Base-by-base conservation (phyloP, 495 filamentous ascomycete genomes). In the Aspergillus diversus region DNA sequence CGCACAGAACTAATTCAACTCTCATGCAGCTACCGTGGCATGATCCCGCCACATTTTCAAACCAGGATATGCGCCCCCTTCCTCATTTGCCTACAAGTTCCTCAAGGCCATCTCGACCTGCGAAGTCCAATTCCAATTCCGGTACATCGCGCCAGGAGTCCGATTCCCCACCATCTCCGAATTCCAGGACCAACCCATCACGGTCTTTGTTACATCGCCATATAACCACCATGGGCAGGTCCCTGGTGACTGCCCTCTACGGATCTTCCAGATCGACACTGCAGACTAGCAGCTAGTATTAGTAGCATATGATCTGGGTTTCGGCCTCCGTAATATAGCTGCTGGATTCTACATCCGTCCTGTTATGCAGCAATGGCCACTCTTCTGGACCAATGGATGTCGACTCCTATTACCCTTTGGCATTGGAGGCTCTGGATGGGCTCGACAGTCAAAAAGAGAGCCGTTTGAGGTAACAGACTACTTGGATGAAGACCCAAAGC, bases 331-430 rank as follows among this genome's bases (percentile, higher is more conserved):
- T n/a, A 53, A 60, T 52, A 37, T 60, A 8, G 31, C 60, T 54
- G 51, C 53, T 42, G 60, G 60, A 31, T 43, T 63, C 60, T 63
- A 57, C 43, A 63, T 63, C 42, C 9, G 34, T 51, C 43, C 1
- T 13, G 53, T 63, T 57, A 34, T 63, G 53, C 32, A 15, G 33
- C 5, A n/a, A 51, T 57, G 46, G 15, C 60, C 60, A 57, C n/a
- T 37, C 7, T 62, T 63, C 46, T 57, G 60, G 60, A 57, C 21
- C 27, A 64, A 64, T 48, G 56, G 62, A 34, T 64, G 62, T 55
- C 55, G 17, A 37, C 55, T 64, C 13, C 50, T 59, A 27, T 32
- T 59, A 49, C 62, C 56, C n/a, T 64, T 60, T 50, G 49, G 34
- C 27, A 55, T 55, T 60, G 56, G 49, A 15, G 47, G 15, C 27